A percentile compares a stretch with the other conserved stretches of the same genome.
These are phyloP conservation scores for Phytophthora megakarya DNA, from an alignment of 352 stramenopile species.

Conservation along the genomic window DNA sequence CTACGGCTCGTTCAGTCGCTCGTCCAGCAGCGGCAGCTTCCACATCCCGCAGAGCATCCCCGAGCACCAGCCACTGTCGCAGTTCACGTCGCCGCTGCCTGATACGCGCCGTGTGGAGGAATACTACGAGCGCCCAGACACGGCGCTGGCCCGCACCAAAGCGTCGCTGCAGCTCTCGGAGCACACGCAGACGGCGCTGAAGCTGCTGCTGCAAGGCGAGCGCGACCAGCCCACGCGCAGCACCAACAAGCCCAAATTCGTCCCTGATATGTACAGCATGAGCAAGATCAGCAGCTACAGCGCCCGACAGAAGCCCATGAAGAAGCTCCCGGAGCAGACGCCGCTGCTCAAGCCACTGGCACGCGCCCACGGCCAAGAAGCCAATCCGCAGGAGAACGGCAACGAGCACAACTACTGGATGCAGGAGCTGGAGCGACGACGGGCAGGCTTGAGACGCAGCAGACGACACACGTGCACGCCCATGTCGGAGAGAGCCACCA, in stretches of 20 bases:
- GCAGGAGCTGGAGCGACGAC: constrained; percentile 67
- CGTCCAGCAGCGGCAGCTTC: constrained; percentile 42
- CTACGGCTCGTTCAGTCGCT: constrained; percentile 71
- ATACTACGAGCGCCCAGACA: constrained; percentile 35
- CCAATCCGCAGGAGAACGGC: constrained; percentile 42
- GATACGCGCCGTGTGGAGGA: constrained; percentile 33
- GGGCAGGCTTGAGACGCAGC: constrained; percentile 36
- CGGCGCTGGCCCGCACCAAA: constrained; percentile 28
- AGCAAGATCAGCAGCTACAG: constrained; percentile 31
- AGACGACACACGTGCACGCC: constrained; percentile 43
- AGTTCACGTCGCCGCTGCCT: constrained; percentile 57
- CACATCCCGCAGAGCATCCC: constrained; percentile 79
- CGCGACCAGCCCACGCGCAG: constrained; percentile 7
- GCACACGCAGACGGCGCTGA: constrained; percentile 38
- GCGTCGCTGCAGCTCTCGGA: constrained; percentile 35
- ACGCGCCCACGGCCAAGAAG: constrained; percentile 30
- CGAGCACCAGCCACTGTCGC: constrained; percentile 67
- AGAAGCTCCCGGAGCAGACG: constrained; percentile 38
- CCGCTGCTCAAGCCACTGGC: constrained; percentile 38
- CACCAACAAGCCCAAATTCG: constrained; percentile 14
- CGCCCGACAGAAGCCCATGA: constrained; percentile 23
- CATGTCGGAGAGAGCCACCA: constrained; percentile 47
- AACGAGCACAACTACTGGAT: constrained; percentile 78
- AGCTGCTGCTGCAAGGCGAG: constrained; percentile 39
- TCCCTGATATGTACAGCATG: constrained; percentile 28